Percentiles rank a stretch among this genome's conserved stretches.
Evolutionary conservation across 108 stramenopile genomes (phyloP).

Genomic region (Aurantiochytrium sp.): DNA sequence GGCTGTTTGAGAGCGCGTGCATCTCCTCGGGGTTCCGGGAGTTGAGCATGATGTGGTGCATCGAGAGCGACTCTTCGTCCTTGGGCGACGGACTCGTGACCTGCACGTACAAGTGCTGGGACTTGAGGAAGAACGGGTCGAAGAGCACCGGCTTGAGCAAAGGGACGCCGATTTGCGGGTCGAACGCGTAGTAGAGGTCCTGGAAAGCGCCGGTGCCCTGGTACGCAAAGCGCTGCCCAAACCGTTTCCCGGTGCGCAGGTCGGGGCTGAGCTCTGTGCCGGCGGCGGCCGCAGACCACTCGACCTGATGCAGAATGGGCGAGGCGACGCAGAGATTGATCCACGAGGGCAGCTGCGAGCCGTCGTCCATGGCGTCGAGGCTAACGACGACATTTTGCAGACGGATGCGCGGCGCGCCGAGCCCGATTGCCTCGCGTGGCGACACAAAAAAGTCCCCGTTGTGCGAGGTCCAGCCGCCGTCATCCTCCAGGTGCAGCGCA

Average conservation of each 20-base stretch:
- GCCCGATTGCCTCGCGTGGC: neutral
- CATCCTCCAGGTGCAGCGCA: neutral
- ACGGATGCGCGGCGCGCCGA: neutral
- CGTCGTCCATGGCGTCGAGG: neutral
- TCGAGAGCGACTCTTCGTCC: neutral
- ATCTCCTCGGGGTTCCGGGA: neutral
- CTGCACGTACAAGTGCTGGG: neutral
- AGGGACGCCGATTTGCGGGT: neutral
- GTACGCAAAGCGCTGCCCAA: neutral
- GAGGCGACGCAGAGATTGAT: neutral
- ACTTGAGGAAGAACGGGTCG: neutral
- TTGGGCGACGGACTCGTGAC: neutral
- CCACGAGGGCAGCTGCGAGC: neutral
- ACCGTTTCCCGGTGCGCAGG: neutral
- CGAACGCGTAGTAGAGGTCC: neutral
- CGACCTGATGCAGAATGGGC: neutral
- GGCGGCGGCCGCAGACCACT: neutral
- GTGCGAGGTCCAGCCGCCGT: neutral
- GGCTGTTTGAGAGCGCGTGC: neutral
- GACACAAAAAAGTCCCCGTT: neutral
- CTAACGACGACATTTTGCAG: neutral
- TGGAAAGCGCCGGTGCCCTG: neutral
- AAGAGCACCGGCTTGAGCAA: neutral
- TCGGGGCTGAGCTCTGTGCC: neutral
- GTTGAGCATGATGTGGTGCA: neutral